phyloP scores from a whole-genome alignment of 1,139 yeast species.

The Lodderomyces parapsilosis region DNA sequence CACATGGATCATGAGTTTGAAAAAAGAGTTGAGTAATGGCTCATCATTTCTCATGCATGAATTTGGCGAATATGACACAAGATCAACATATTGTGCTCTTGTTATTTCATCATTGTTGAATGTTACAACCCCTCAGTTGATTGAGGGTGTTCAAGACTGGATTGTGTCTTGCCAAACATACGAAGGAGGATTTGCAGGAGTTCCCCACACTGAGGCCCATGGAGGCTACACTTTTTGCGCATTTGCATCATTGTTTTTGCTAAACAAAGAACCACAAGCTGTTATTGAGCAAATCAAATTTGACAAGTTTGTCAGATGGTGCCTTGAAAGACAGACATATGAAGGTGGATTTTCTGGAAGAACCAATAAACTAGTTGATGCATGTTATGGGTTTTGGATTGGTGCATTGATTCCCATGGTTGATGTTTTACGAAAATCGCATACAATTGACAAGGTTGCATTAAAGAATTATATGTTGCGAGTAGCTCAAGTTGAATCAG shows the following conservation, averaged over 20 bases:
- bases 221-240: slow-evolving; percentile 97
- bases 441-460: slow-evolving; percentile 48
- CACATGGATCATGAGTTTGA: slow-evolving; percentile 65
- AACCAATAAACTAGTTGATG: slow-evolving; percentile 90
- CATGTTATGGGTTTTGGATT: slow-evolving; percentile 95
- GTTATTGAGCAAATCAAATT: slow-evolving; percentile 16
- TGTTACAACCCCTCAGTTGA: slow-evolving; percentile 62
- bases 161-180: slow-evolving; percentile 76
- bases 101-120: slow-evolving; percentile 69
- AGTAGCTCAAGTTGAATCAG: slow-evolving; percentile 67
- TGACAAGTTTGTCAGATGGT: slow-evolving; percentile 58
- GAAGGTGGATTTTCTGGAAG: slow-evolving; percentile 93
- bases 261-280: background rate
- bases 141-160: slow-evolving; percentile 56
- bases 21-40: slow-evolving; percentile 41
- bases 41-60: slow-evolving; percentile 76
- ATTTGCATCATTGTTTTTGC: slow-evolving; percentile 58
- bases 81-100: slow-evolving; percentile 86
- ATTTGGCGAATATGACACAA: slow-evolving; percentile 83
- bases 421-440: slow-evolving; percentile 39
- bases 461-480: slow-evolving; percentile 65
- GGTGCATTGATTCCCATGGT: slow-evolving; percentile 74
- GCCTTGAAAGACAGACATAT: slow-evolving; percentile 61
- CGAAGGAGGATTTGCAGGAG: slow-evolving; percentile 94
- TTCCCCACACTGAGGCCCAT: slow-evolving; percentile 85